Base-by-base conservation (phyloP, 2,329 filamentous ascomycete species). In the Cryphonectria radicalis region DNA sequence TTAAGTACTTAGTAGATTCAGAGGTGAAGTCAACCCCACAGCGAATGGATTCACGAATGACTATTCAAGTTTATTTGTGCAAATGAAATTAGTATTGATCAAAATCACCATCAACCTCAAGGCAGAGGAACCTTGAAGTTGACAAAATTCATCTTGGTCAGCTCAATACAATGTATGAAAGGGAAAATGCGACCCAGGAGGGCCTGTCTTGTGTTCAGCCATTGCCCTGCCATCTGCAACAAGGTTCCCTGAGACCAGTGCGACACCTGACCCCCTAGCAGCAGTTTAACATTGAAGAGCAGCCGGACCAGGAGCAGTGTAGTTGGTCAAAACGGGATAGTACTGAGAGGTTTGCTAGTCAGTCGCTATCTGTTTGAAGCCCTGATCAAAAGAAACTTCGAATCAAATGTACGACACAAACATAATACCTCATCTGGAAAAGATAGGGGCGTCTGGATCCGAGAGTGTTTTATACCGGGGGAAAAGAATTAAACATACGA, bases 321-420 rank as follows among this genome's bases (percentile, higher is more conserved):
- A 82, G 55, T 79, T 78, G 0, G 78, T 80, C 0, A 81, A 81
- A 6, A 82, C 73, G 0, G 80, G 81, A 68, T 80, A 83, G 76
- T 83, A 84, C 59, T 62, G 28, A 22, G 32, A 35, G 2, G 10
- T 10, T 19, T 19, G 13, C 55, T 59, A 25, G 13, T 59, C 14
- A 59, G 25, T 35, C 28, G 32, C 55, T 32, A 28, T 59, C 55
- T 32, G 28, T 19, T 59, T 14, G 6, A 8, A 7, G 4, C 14
- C 14, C 14, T 59, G 55, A 59, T 19, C 28, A 59, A 19, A 4
- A 19, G 55, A n/a, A 7, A 0, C 8, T 35, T 32, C 4, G 1
- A 35, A 32, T 6, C 28, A 8, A 32, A 32, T 32, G 32, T 32
- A 35, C 13, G 5, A 13, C 2, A 32, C 3, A 35, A 5, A 0